A percentile compares a stretch with the other conserved stretches of the same genome.
These are phyloP conservation scores for Plicaturopsis crispa DNA, from an alignment of 768 basidiomycete genomes.

Conservation along the genomic window DNA sequence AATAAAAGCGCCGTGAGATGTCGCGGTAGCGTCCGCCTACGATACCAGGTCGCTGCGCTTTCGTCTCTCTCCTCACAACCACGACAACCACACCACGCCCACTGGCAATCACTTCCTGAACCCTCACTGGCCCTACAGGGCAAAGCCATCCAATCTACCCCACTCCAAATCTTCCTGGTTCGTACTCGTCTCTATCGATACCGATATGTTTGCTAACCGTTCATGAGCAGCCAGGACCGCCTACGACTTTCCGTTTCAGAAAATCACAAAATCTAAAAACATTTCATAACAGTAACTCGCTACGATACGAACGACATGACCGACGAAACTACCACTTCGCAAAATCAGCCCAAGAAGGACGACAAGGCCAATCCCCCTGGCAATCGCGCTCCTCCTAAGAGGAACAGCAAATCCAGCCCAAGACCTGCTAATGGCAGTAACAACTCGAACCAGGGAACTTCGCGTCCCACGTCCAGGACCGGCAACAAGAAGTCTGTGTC, in stretches of 20 bases:
- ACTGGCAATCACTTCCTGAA: slow-evolving; percentile 47
- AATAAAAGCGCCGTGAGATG: no score
- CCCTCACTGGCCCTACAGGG: slow-evolving; percentile 87
- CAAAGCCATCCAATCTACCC: slow-evolving; percentile 57
- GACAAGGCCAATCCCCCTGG: slow-evolving; percentile 55
- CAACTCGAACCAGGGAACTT: slow-evolving; percentile 29
- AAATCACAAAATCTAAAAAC: slow-evolving; percentile 46
- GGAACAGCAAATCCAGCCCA: slow-evolving; percentile 36
- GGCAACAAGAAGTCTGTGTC: slow-evolving; percentile 52
- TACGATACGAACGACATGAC: slow-evolving; percentile 87
- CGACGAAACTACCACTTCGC: slow-evolving; percentile 66
- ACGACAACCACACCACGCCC: slow-evolving; percentile 41
- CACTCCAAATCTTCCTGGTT: slow-evolving; percentile 16
- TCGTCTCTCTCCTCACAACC: slow-evolving; percentile 27
- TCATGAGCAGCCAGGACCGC: slow-evolving; percentile 6
- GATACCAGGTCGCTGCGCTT: no score
- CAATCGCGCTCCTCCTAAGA: slow-evolving; percentile 50
- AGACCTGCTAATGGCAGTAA: slow-evolving; percentile 33
- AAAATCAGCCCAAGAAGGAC: slow-evolving; percentile 55
- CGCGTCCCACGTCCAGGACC: slow-evolving; percentile 56
- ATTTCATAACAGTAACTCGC: slow-evolving; percentile 24
- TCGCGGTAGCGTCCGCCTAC: no score
- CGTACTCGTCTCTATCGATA: slow-evolving; percentile 32
- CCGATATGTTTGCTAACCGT: slow-evolving; percentile 25
- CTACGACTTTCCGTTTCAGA: slow-evolving; percentile 21